These are phyloP conservation scores for Geotrichum fermentans DNA, from an alignment of 1,139 yeast species.

Conservation along the genomic window DNA sequence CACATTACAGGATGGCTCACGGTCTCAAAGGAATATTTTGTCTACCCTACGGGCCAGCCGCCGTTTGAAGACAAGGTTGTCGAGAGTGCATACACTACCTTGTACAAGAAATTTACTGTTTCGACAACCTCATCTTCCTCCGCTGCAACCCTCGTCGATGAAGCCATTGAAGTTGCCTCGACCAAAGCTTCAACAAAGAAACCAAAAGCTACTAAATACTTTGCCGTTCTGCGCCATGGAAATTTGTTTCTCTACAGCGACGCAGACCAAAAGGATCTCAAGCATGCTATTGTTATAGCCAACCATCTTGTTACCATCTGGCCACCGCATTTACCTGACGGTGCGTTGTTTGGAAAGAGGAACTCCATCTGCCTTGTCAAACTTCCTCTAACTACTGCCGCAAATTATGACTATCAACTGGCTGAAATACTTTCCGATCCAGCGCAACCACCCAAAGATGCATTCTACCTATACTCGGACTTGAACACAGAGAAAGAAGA, in stretches of 20 bases:
- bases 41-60: conserved; percentile 36
- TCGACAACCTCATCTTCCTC: conserved; percentile 8
- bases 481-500: conserved; percentile 81
- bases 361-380: conserved; percentile 66
- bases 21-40: conserved; percentile 70
- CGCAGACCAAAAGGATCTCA: conserved; percentile 59
- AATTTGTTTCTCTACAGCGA: conserved; percentile 76
- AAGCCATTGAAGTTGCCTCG: neutral
- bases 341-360: conserved; percentile 70
- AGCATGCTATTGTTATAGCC: conserved; percentile 73
- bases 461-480: conserved; percentile 73
- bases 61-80: neutral
- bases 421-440: conserved; percentile 26
- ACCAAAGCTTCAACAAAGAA: conserved; percentile 12
- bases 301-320: conserved; percentile 69
- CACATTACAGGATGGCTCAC: conserved; percentile 75
- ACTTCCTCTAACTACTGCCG: conserved; percentile 16
- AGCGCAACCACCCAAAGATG: conserved; percentile 45
- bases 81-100: conserved; percentile 55
- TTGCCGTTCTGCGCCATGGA: conserved; percentile 59
- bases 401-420: conserved; percentile 13
- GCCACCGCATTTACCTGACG: conserved; percentile 74
- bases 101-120: conserved; percentile 50
- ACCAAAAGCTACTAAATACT: conserved; percentile 33
- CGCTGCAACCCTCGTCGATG: conserved; percentile 1